Evolutionary conservation across 163 green algal genomes (phyloP), one percentile per base, ranked within the genome.

Genomic region (Picocystis sp.): DNA sequence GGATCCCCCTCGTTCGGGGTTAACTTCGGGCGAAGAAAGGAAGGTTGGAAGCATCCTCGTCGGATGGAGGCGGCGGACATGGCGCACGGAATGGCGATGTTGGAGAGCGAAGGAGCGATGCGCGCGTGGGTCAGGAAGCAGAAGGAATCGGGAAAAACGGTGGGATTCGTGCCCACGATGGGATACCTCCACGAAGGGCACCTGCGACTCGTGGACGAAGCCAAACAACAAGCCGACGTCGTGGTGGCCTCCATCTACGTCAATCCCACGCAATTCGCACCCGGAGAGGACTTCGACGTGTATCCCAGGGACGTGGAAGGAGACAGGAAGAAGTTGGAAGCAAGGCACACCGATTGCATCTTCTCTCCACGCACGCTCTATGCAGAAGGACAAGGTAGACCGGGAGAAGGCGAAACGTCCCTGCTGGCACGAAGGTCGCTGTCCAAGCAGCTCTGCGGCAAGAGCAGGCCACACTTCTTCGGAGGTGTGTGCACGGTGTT

Each of bases 221-320:
- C 80, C 9, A 75, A 80, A 58, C 17, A 81, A 29, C 57, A 58
- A 0, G 74, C 63, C 17, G 85, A 96, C 24, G 47, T 86, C 2
- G 84, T 96, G 19, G 76, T 94, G 1, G 86, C 80, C 0, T 93
- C 80, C 22, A 89, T 98, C 15, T 99, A 99, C 62, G 77, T 99
- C 53, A 99, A 99, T 61, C 86, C 88, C 10, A 92, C 78, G 12
- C 89, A 93, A 74, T 78, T 78, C 44, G 70, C 54, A 1, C 61
- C 63, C 2, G n/a, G 43, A 13, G 70, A 78, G 34, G 33, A 56
- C 12, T 29, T 56, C 24, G 33, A 56, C 29, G 15, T 34, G 53
- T 59, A 56, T 47, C 33, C 76, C 80, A 34, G 22, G 17, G 29
- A 38, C 8, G 5, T 38, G 8, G n/a, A 24, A 38, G 29, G 29